A percentile compares a stretch with the other conserved stretches of the same genome.
Conservation (phyloP, 2,329 filamentous ascomycete genomes). For the Fusarium sp. region DNA sequence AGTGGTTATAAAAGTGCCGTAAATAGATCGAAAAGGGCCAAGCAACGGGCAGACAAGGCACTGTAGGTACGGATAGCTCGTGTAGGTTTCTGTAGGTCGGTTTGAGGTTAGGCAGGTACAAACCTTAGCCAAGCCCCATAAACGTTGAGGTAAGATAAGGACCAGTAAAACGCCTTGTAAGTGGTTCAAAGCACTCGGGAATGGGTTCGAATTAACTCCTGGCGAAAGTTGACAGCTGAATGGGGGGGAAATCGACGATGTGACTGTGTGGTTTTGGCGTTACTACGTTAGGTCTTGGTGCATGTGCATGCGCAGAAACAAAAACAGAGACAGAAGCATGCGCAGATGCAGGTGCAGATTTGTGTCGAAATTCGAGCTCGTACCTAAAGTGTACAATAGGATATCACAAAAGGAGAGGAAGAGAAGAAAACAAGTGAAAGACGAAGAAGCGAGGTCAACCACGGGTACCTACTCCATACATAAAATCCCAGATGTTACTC, state of each 20-base stretch:
- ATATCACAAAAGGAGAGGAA: constrained; percentile 8
- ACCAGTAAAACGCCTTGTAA: background rate
- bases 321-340: background rate
- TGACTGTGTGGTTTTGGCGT: constrained; percentile 23
- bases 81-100: background rate
- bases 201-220: constrained; percentile 10
- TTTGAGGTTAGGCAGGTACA: constrained; percentile 17
- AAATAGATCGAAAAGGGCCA: constrained; percentile 15
- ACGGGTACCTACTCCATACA: constrained; percentile 22
- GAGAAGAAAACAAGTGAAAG: constrained; percentile 7
- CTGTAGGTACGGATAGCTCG: background rate
- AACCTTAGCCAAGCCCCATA: constrained; percentile 26
- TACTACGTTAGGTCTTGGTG: background rate
- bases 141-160: constrained; percentile 7
- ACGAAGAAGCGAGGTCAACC: constrained; percentile 9
- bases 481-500: constrained; percentile 24
- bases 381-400: constrained; percentile 16
- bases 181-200: constrained; percentile 5
- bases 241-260: constrained; percentile 11
- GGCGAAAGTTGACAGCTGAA: background rate
- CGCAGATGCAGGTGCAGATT: background rate
- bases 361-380: constrained; percentile 20
- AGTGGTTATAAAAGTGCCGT: constrained; percentile 28
- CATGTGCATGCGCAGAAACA: background rate
- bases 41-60: constrained; percentile 6